Evolutionary conservation across 1,139 yeast genomes (phyloP).

Genomic region (Hyphopichia fennica): DNA sequence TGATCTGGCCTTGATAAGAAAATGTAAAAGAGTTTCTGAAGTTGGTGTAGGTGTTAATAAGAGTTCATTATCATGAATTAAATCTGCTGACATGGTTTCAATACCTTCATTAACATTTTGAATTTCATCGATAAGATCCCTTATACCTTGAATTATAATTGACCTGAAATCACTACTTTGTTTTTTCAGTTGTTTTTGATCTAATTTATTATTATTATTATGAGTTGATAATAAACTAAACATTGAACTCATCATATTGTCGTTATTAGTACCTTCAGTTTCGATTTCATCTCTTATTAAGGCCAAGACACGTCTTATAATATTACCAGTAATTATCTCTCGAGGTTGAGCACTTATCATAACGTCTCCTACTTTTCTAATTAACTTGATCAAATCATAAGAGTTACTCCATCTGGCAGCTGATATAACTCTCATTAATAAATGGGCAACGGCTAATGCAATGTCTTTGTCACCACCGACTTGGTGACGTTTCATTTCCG

Average conservation of each 20-base stretch:
- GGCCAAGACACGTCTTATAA: slow-evolving; percentile 86
- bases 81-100: slow-evolving; percentile 85
- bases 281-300: slow-evolving; percentile 86
- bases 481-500: slow-evolving; percentile 68
- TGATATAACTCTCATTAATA: slow-evolving; percentile 84
- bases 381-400: slow-evolving; percentile 66
- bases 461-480: slow-evolving; percentile 71
- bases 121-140: slow-evolving; percentile 90
- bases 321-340: slow-evolving; percentile 87
- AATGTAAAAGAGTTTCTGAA: slow-evolving; percentile 84
- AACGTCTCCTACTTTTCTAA: slow-evolving; percentile 63
- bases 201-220: slow-evolving; percentile 25
- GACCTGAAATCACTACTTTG: slow-evolving; percentile 73
- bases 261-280: slow-evolving; percentile 36
- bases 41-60: slow-evolving; percentile 92
- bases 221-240: slow-evolving; percentile 75
- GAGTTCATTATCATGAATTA: slow-evolving; percentile 93
- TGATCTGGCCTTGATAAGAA: slow-evolving; percentile 80
- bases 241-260: slow-evolving; percentile 75
- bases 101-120: slow-evolving; percentile 87
- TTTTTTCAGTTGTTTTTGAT: slow-evolving; percentile 35
- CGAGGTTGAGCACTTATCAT: slow-evolving; percentile 68
- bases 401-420: slow-evolving; percentile 85
- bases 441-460: slow-evolving; percentile 84
- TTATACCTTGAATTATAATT: slow-evolving; percentile 88